Evolutionary conservation across 805 yeast genomes (phyloP).

Genomic region (Suhomyces sp.): DNA sequence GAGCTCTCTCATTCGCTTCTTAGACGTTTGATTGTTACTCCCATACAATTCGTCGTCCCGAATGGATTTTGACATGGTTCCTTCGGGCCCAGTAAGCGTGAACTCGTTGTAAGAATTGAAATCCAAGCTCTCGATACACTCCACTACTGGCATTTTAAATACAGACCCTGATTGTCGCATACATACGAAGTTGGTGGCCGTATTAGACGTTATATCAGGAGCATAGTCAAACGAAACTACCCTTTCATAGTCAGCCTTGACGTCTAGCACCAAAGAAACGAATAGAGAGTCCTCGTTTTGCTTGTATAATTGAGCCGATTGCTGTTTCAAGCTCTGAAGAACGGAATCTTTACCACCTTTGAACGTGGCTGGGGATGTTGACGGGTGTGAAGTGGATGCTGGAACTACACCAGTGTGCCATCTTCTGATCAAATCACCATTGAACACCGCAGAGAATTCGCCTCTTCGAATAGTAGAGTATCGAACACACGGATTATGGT

Average conservation of each 20-base stretch:
- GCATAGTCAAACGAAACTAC: conserved; percentile 84
- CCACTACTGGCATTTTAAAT: conserved; percentile 71
- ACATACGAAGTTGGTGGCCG: conserved; percentile 69
- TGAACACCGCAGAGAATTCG: conserved; percentile 76
- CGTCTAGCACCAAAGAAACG: conserved; percentile 73
- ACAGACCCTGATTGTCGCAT: conserved; percentile 90
- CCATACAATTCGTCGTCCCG: conserved; percentile 18
- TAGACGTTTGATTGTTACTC: not conserved
- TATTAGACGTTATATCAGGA: conserved; percentile 46
- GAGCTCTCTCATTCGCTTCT: not conserved
- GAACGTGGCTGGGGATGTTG: not conserved
- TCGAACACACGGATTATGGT: conserved; percentile 62
- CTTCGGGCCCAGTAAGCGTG: conserved; percentile 56
- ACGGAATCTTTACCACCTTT: conserved; percentile 8
- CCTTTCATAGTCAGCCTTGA: conserved; percentile 71
- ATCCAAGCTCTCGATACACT: conserved; percentile 57
- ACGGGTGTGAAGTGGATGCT: conserved; percentile 9
- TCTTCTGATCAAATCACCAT: conserved; percentile 72
- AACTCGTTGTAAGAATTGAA: conserved; percentile 72
- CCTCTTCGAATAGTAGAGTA: conserved; percentile 63
- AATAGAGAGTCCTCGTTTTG: conserved; percentile 57
- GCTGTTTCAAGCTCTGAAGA: conserved; percentile 31
- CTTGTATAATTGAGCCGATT: conserved; percentile 35
- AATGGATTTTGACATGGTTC: conserved; percentile 46
- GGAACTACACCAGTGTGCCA: conserved; percentile 73